phyloP scores from a whole-genome alignment of 2,329 filamentous ascomycete species.

The Coniochaeta pulveracea region DNA sequence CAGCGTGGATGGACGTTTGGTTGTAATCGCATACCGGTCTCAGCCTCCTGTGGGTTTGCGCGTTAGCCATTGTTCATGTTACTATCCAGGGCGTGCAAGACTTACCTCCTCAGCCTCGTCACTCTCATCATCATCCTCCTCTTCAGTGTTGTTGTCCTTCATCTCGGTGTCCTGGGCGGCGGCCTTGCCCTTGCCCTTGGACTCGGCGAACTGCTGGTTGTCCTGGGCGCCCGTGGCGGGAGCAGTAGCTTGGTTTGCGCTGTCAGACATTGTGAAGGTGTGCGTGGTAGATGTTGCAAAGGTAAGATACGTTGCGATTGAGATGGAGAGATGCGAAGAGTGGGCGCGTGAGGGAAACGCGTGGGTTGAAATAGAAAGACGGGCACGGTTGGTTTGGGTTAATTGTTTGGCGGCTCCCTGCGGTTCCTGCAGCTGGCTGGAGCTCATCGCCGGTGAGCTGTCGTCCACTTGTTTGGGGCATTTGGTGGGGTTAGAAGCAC shows the following conservation, averaged over 20 bases:
- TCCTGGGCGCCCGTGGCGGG: conserved; percentile 25
- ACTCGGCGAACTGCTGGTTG: conserved; percentile 12
- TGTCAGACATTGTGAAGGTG: conserved; percentile 24
- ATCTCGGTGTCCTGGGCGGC: conserved; percentile 53
- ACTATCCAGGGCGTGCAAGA: background rate
- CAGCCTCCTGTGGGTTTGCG: conserved; percentile 14
- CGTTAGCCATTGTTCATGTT: conserved; percentile 10
- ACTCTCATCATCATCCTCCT: conserved; percentile 58
- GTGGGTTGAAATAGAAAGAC: conserved; percentile 1
- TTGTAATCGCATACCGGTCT: conserved; percentile 16
- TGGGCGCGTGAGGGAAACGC: conserved; percentile 1
- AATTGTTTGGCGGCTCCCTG: too few relatives aligned
- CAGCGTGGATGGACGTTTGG: background rate
- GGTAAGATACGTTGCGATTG: background rate
- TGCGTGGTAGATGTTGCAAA: conserved; percentile 7
- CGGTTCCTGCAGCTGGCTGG: too few relatives aligned
- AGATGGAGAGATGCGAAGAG: background rate
- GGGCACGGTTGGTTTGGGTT: conserved; percentile 1
- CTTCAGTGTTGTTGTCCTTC: conserved; percentile 65
- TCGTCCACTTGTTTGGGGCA: too few relatives aligned
- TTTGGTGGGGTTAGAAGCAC: too few relatives aligned
- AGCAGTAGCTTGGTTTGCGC: conserved; percentile 35
- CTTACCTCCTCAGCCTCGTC: conserved; percentile 15
- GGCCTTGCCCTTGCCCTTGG: conserved; percentile 70
- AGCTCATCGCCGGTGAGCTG: too few relatives aligned